Base-by-base conservation (phyloP, 2,329 filamentous ascomycete species). In the Penicillium sp. region DNA sequence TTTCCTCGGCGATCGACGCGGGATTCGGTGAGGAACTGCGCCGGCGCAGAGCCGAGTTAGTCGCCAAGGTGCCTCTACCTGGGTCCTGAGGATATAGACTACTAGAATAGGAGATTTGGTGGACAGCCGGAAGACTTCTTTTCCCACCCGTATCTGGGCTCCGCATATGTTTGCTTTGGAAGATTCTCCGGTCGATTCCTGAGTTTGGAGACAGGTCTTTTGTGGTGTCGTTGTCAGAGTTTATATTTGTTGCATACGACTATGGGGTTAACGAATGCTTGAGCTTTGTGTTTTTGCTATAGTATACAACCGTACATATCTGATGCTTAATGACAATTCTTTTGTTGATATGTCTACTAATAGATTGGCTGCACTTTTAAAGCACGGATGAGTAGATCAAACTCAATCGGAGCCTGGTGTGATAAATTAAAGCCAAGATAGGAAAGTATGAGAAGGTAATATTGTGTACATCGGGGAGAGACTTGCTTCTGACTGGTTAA, bases 1-100 rank as follows among this genome's bases (percentile, higher is more conserved):
- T 45, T 21, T 45, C 42, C 24, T 64, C 68, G 3, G 65, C 61
- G 5, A 60, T 68, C 16, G 72, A 92, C 86, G 36, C 89, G 88
- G 9, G 91, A 87, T 89, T 96, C 93, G 69, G 92, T 87, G 75
- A 97, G 92, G 24, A 97, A 82, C 74, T 97, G 91, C 21, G 90
- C n/a, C 63, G 60, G 48, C 59, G 69, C 36, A 69, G 61, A 26
- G 54, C 57, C 31, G 60, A 65, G 23, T 42, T 59, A 29, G 49
- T 59, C 33, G 52, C 55, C 16, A 59, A 64, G 29, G 42, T 58
- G 16, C 40, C 56, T 51, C 50, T 60, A 26, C 50, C 57, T 33
- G 50, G 56, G n/a, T 48, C 56, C 31, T 59, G 39, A 59, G n/a
- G 16, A 21, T 45, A 45, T 28, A 43, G 9, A n/a, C n/a, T 2